Percentiles rank a stretch among this genome's conserved stretches.
Conservation (phyloP, 805 yeast genomes). For the Saccharomycopsis sp. region DNA sequence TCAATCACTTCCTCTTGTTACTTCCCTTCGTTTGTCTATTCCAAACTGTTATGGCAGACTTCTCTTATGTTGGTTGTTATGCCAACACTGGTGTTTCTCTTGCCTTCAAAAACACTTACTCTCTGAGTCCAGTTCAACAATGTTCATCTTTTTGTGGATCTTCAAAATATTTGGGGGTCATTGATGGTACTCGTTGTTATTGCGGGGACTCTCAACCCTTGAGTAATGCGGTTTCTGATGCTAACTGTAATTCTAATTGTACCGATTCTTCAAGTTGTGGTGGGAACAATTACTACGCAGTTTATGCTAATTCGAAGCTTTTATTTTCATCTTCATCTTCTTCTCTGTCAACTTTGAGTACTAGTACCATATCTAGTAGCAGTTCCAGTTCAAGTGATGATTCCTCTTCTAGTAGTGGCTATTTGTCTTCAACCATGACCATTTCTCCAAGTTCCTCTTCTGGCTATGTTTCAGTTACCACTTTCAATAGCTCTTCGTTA, state of each 20-base stretch:
- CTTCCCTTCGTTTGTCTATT: too few species aligned
- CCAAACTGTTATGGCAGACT: conserved; percentile 1
- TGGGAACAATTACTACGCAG: conserved; percentile 25
- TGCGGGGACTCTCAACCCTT: conserved; percentile 29
- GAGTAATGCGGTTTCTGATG: conserved; percentile 15
- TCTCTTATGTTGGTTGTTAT: conserved; percentile 15
- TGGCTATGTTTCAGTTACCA: not conserved
- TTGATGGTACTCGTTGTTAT: conserved; percentile 29
- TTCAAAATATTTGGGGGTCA: conserved; percentile 31
- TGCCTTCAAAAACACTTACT: conserved; percentile 15
- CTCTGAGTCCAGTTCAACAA: conserved; percentile 9
- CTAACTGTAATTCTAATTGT: conserved; percentile 27
- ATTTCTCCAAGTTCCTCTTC: conserved; percentile 10
- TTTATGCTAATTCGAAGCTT: conserved; percentile 14
- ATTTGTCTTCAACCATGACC: conserved; percentile 1
- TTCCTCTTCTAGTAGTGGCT: conserved; percentile 2
- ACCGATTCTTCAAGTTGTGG: conserved; percentile 32
- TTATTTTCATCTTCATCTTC: conserved; percentile 4
- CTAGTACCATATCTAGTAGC: conserved; percentile 1
- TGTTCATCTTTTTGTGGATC: conserved; percentile 22
- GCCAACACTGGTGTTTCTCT: conserved; percentile 16
- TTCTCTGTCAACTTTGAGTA: conserved; percentile 2
- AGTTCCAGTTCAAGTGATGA: not conserved
- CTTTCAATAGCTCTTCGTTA: conserved; percentile 10
- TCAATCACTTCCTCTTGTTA: too few species aligned